These are phyloP conservation scores for Oxyria digyna DNA, from an alignment of 148 eudicot genomes.

Conservation along the genomic window DNA sequence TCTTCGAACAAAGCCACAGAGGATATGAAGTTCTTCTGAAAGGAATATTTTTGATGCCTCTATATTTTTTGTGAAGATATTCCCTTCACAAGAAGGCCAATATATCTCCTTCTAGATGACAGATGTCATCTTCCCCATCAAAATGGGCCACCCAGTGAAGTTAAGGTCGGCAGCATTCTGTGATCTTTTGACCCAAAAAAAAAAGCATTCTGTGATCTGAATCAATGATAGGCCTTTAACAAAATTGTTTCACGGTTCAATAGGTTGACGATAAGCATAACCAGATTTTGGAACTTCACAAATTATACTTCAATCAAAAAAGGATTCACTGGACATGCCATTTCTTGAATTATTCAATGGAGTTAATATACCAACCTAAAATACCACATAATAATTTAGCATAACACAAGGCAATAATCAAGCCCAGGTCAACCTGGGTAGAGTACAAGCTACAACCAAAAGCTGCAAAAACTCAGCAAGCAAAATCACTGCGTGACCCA, in stretches of 20 bases:
- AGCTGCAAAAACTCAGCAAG: conserved; percentile 6
- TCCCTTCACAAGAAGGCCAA: not conserved
- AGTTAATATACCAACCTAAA: not conserved
- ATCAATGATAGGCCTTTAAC: not conserved
- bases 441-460: not conserved
- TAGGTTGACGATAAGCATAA: no score
- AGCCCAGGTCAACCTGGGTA: not conserved
- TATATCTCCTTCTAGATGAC: not conserved
- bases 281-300: no score
- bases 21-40: not conserved
- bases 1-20: not conserved
- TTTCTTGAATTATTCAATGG: not conserved
- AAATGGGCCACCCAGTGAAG: not conserved
- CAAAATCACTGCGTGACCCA: not conserved
- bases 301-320: no score
- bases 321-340: no score
- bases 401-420: not conserved
- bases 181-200: not conserved
- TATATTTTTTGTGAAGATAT: not conserved
- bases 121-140: not conserved
- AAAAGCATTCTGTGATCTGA: no score
- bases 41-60: not conserved
- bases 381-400: not conserved
- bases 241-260: no score
- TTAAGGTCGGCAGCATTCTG: not conserved